Conservation (phyloP, 1,139 yeast species). For the Saccharomyces hybrid region DNA sequence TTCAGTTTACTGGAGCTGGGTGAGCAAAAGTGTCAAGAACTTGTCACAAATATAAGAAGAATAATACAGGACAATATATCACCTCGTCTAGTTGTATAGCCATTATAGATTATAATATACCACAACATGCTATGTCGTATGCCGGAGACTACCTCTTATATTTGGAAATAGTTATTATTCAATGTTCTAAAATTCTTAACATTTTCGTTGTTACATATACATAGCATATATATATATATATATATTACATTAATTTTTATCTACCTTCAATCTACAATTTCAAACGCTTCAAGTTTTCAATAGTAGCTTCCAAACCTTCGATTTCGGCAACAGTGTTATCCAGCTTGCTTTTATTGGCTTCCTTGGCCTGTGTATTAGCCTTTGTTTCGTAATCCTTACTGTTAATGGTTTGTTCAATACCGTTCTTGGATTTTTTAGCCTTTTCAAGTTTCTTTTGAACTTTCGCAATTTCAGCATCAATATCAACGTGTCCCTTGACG, state of each 20-base stretch:
- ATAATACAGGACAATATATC: conserved; percentile 42
- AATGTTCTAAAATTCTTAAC: background rate
- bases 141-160: background rate
- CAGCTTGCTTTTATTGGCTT: conserved; percentile 59
- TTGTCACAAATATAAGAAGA: conserved; percentile 43
- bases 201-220: background rate
- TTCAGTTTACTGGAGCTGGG: conserved; percentile 43
- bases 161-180: conserved; percentile 20
- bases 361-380: conserved; percentile 78
- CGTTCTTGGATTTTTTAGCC: conserved; percentile 41
- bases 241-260: conserved; percentile 8
- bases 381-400: conserved; percentile 80
- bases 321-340: conserved; percentile 78
- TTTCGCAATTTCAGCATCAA: conserved; percentile 83
- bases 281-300: conserved; percentile 45
- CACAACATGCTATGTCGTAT: background rate
- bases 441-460: conserved; percentile 68
- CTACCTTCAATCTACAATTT: conserved; percentile 2
- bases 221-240: conserved; percentile 3
- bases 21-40: conserved; percentile 39
- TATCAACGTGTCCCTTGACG: conserved; percentile 90
- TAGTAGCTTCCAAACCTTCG: conserved; percentile 74
- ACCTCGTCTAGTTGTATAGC: conserved; percentile 12
- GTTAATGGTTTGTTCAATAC: conserved; percentile 52
- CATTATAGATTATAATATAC: conserved; percentile 1